Percentiles rank a stretch among this genome's conserved stretches.
Evolutionary conservation across 225 moss, liverwort and hornwort genomes (phyloP).

Genomic region (Polytrichum formosum): DNA sequence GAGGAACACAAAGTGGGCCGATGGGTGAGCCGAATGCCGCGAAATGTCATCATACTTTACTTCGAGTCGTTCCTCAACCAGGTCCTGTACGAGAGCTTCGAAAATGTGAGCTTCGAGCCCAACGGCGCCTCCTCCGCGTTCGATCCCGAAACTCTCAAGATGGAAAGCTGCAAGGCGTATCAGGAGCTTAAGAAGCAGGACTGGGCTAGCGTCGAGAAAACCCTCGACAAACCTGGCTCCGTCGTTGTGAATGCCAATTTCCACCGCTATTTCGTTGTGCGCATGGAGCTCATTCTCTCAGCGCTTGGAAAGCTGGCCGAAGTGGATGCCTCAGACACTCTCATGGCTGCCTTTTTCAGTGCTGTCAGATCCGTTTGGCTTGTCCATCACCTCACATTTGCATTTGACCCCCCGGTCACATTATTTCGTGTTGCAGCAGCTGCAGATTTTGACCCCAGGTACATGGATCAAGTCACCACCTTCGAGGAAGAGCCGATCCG

Average conservation of each 20-base stretch:
- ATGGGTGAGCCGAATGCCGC: slow-evolving; percentile 33
- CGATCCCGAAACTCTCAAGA: slow-evolving; percentile 27
- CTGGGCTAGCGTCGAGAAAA: slow-evolving; percentile 33
- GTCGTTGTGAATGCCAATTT: slow-evolving; percentile 38
- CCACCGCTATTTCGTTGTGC: slow-evolving; percentile 43
- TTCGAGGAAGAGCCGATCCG: slow-evolving; percentile 21
- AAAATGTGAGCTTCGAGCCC: slow-evolving; percentile 50
- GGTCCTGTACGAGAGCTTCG: slow-evolving; percentile 53
- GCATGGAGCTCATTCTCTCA: slow-evolving; percentile 45
- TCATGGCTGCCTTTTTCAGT: slow-evolving; percentile 41
- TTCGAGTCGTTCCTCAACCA: slow-evolving; percentile 55
- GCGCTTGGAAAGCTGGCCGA: slow-evolving; percentile 40
- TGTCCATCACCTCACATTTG: slow-evolving; percentile 46
- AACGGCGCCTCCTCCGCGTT: slow-evolving; percentile 36
- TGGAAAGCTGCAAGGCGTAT: slow-evolving; percentile 23
- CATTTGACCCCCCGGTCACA: slow-evolving; percentile 38
- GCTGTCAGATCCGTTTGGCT: slow-evolving; percentile 49
- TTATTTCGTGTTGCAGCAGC: slow-evolving; percentile 40
- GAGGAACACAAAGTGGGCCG: slow-evolving; percentile 52
- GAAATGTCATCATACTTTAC: slow-evolving; percentile 43
- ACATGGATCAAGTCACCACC: slow-evolving; percentile 39
- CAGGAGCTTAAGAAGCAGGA: slow-evolving; percentile 27
- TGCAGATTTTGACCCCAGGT: slow-evolving; percentile 34
- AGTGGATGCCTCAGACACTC: slow-evolving; percentile 14
- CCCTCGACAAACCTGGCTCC: slow-evolving; percentile 16